Base-by-base conservation (phyloP, 2,329 filamentous ascomycete species). In the Claviceps sorghi region DNA sequence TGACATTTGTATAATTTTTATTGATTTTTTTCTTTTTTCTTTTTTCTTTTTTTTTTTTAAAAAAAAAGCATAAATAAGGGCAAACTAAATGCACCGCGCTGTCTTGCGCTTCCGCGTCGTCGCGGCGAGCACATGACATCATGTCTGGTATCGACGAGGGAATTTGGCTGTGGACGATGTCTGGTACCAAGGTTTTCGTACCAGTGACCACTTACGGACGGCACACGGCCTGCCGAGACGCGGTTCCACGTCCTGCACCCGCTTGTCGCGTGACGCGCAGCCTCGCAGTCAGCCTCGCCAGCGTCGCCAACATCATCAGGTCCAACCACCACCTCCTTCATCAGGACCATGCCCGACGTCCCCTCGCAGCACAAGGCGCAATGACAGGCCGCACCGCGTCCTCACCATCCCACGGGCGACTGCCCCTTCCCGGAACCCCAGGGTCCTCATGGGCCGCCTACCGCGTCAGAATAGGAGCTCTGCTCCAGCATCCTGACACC, bases 381-480 rank as follows among this genome's bases (percentile, higher is more conserved):
- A 68, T 66, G 62, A 69, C 70, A 57, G 64, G 65, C 52, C 61
- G 59, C 29, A 68, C 71, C 21, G 65, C 69, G 2, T 69, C 72
- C 3, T 63, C 69, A 5, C 70, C 72, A 3, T 73, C 69, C n/a
- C 47, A 38, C 4, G 67, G 68, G 49, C 65, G 79, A 13, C 67
- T 82, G 29, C 79, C 78, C 38, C 69, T 83, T 62, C 79, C 79
- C 9, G 78, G 79, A 15, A 68, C 76, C 30, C 73, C 76, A 2
- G 71, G 74, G 0, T 77, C 86, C 4, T 87, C 86, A 48, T 90
- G 86, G 84, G 77, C 80, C n/a, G 66, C 80, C 53, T 91, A 87
- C 67, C 74, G 75, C 54, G 80, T 83, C 29, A 80, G 86, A 38
- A 62, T 93, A 29, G 72, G 69, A 49, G 71, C 75, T 21, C 61